Evolutionary conservation across 1,139 yeast genomes (phyloP).

Genomic region (Zhuliangozyma blackwelliae): DNA sequence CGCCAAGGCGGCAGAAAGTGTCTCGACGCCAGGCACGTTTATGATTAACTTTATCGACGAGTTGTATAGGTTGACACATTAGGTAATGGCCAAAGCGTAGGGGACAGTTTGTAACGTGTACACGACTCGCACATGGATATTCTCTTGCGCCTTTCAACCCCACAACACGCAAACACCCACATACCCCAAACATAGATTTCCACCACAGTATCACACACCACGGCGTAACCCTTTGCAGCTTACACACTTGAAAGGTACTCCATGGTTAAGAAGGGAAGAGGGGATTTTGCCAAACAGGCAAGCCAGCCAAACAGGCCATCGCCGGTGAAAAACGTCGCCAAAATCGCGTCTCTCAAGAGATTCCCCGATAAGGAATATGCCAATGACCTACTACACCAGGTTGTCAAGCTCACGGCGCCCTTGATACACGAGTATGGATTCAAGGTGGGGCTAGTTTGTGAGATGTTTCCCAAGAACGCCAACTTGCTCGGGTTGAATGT

Average conservation of each 20-base stretch:
- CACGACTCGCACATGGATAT: no score
- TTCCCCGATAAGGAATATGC: constrained; percentile 57
- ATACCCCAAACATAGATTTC: no score
- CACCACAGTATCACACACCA: no score
- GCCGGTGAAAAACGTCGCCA: constrained; percentile 46
- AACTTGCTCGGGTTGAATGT: constrained; percentile 77
- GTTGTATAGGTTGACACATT: constrained; percentile 21
- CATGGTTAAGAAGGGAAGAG: constrained; percentile 15
- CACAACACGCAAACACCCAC: no score
- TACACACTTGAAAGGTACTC: no score
- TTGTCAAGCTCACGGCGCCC: constrained; percentile 66
- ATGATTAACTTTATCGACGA: constrained; percentile 43
- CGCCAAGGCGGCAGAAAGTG: constrained; percentile 38
- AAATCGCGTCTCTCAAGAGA: constrained; percentile 54
- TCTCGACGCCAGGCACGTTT: constrained; percentile 50
- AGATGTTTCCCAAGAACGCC: constrained; percentile 75
- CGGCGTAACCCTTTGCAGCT: no score
- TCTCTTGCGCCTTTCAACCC: no score
- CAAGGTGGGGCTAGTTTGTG: constrained; percentile 67
- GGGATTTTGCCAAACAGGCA: constrained; percentile 4
- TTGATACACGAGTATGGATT: constrained; percentile 66
- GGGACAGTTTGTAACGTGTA: no score
- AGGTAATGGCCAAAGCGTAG: no score
- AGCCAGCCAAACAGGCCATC: constrained; percentile 19
- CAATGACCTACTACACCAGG: constrained; percentile 50